phyloP scores from a whole-genome alignment of 2,329 filamentous ascomycete genomes.

The Chaetomiaceae sp. region DNA sequence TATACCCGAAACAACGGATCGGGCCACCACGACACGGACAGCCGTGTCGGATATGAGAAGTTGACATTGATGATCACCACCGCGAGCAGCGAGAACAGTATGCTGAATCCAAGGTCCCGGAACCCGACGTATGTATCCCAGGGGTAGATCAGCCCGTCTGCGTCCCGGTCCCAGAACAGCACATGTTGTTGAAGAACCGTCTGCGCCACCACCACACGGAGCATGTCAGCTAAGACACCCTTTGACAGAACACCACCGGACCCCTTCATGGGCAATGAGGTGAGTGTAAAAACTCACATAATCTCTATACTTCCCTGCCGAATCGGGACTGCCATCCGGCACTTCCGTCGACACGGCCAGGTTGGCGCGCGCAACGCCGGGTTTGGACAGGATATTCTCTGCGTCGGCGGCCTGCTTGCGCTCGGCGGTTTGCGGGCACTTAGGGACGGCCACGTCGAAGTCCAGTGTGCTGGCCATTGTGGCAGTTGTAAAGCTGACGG shows the following conservation, averaged over 20 bases:
- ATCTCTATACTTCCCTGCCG: slow-evolving; percentile 2
- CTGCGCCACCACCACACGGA: too few relatives aligned
- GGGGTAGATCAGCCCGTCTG: slow-evolving; percentile 35
- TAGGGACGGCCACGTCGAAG: slow-evolving; percentile 11
- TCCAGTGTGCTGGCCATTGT: not conserved
- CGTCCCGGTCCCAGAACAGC: slow-evolving; percentile 37
- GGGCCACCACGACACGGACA: slow-evolving; percentile 32
- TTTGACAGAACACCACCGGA: too few relatives aligned
- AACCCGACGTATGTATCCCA: slow-evolving; percentile 36
- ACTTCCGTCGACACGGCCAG: slow-evolving; percentile 12
- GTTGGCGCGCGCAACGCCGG: slow-evolving; percentile 19
- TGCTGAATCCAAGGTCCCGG: slow-evolving; percentile 34
- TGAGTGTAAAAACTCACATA: slow-evolving; percentile 6
- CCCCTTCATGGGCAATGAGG: too few relatives aligned
- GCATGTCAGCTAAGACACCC: too few relatives aligned
- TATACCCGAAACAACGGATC: slow-evolving; percentile 35
- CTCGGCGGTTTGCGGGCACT: slow-evolving; percentile 7
- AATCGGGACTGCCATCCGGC: slow-evolving; percentile 14
- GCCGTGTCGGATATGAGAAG: slow-evolving; percentile 40
- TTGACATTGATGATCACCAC: slow-evolving; percentile 36
- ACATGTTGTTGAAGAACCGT: slow-evolving; percentile 36
- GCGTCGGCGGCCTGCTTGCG: slow-evolving; percentile 14
- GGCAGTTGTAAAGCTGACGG: too few relatives aligned
- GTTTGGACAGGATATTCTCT: slow-evolving; percentile 12
- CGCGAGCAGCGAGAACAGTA: slow-evolving; percentile 34